These are phyloP conservation scores for Phragmites australis DNA, from an alignment of 176 grass and related monocot genomes.

Conservation along the genomic window DNA sequence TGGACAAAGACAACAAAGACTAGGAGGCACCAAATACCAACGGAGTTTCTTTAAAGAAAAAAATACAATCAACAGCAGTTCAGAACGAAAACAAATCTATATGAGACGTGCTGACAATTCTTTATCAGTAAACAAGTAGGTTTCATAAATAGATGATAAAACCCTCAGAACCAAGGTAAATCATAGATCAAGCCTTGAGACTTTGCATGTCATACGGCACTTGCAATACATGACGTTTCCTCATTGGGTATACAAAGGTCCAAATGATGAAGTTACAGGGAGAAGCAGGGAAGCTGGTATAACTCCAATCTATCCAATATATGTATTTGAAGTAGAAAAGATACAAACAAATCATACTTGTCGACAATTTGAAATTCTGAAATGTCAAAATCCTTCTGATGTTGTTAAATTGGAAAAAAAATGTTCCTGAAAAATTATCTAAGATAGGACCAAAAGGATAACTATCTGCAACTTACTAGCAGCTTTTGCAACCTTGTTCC, in stretches of 20 bases:
- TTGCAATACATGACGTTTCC: conserved; percentile 16
- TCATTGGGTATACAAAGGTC: not conserved
- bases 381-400: not conserved
- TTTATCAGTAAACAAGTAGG: conserved; percentile 2
- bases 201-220: conserved; percentile 22
- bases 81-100: not conserved
- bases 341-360: not conserved
- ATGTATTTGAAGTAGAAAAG: not conserved
- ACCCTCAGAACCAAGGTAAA: conserved; percentile 15
- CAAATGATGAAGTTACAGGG: not conserved
- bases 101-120: not conserved
- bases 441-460: conserved; percentile 11
- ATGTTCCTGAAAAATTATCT: not conserved
- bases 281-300: not conserved
- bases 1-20: not conserved
- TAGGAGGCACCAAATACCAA: not conserved
- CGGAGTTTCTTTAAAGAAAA: not conserved
- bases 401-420: not conserved
- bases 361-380: conserved; percentile 19
- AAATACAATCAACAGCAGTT: not conserved
- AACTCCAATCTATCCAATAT: not conserved
- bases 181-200: not conserved
- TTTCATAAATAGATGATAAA: not conserved
- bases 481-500: not conserved
- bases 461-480: not conserved